phyloP scores from a whole-genome alignment of 768 basidiomycete genomes.

The Mycena vulgaris region DNA sequence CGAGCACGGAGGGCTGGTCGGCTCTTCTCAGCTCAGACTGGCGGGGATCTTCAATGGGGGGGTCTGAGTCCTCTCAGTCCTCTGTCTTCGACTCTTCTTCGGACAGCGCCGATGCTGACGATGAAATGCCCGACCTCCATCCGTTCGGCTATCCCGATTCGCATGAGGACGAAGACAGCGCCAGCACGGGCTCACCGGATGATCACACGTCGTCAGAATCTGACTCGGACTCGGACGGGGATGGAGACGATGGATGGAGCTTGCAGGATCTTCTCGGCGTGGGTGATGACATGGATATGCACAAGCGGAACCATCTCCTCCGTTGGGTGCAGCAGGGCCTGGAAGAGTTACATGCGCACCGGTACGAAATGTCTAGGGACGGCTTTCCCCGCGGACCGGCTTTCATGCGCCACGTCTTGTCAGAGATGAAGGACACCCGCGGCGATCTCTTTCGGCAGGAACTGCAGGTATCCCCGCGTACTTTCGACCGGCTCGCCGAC shows the following conservation, averaged over 20 bases:
- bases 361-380: constrained; percentile 19
- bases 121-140: constrained; percentile 10
- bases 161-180: constrained; percentile 1
- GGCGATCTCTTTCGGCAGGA: constrained; percentile 48
- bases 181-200: neutral
- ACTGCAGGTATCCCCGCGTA: constrained; percentile 48
- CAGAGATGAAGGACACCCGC: constrained; percentile 38
- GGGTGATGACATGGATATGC: no score
- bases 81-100: no score
- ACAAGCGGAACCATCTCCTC: neutral
- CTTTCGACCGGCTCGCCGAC: no score
- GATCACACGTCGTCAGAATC: no score
- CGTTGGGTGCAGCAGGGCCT: constrained; percentile 14
- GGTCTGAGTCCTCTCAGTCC: neutral
- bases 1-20: neutral
- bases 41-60: neutral
- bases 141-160: neutral
- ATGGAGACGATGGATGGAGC: no score
- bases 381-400: no score
- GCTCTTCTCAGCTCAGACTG: constrained; percentile 1
- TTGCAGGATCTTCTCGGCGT: no score
- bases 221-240: no score
- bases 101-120: no score
- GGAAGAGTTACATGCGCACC: constrained; percentile 15
- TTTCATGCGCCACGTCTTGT: no score